These are phyloP conservation scores for Sclerotinia spermophila DNA, from an alignment of 2,329 filamentous ascomycete species.

Conservation along the genomic window DNA sequence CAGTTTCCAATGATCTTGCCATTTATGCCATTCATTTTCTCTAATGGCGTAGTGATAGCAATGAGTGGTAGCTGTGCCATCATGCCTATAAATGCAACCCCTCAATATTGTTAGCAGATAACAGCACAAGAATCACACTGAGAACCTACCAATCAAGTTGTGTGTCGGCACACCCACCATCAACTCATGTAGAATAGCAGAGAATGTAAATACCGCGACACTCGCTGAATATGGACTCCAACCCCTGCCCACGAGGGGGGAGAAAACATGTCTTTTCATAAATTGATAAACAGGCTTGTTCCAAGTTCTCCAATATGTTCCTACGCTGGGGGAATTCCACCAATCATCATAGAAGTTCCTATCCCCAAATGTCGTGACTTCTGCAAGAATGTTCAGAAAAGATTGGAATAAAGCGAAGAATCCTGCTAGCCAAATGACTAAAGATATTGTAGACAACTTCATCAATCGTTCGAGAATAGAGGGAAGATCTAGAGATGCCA, in stretches of 20 bases:
- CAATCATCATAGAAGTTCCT: slow-evolving; percentile 94
- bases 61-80: slow-evolving; percentile 89
- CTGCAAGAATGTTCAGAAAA: slow-evolving; percentile 83
- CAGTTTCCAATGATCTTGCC: slow-evolving; percentile 83
- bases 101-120: slow-evolving; percentile 42
- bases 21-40: slow-evolving; percentile 70
- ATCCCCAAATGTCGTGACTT: slow-evolving; percentile 86
- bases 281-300: slow-evolving; percentile 97
- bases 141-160: slow-evolving; percentile 73
- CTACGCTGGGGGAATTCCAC: slow-evolving; percentile 91
- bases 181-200: slow-evolving; percentile 85
- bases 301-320: slow-evolving; percentile 92
- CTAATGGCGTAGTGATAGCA: slow-evolving; percentile 70
- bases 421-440: slow-evolving; percentile 94
- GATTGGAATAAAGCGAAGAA: slow-evolving; percentile 98
- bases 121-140: neutral
- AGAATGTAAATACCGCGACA: slow-evolving; percentile 80
- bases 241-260: slow-evolving; percentile 79
- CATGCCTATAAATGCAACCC: slow-evolving; percentile 93
- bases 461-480: slow-evolving; percentile 86
- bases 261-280: slow-evolving; percentile 92
- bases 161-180: slow-evolving; percentile 93
- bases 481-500: slow-evolving; percentile 72
- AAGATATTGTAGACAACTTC: slow-evolving; percentile 91
- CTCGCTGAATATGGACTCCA: slow-evolving; percentile 70